Evolutionary conservation across 2,329 filamentous ascomycete genomes (phyloP).

Genomic region (Rhexocercosporidium sp.): DNA sequence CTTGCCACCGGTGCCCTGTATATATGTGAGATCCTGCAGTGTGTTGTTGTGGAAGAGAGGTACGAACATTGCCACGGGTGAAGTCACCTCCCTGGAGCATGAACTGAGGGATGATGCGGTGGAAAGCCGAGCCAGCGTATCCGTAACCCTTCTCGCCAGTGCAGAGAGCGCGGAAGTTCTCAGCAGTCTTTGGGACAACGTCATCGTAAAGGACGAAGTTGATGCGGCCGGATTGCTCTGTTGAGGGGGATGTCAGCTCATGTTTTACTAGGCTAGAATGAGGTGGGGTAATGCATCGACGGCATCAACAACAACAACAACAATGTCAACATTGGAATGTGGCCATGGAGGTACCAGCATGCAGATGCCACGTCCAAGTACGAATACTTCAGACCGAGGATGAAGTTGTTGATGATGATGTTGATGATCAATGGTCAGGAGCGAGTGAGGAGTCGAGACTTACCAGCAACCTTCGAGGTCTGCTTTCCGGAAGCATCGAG

Average conservation of each 20-base stretch:
- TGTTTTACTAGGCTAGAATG: conserved; percentile 14
- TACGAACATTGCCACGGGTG: conserved; percentile 84
- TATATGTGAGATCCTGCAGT: conserved; percentile 62
- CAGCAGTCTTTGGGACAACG: conserved; percentile 90
- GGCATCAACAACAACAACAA: conserved; percentile 28
- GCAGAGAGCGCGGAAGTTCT: conserved; percentile 94
- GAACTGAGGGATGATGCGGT: conserved; percentile 91
- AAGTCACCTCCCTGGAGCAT: conserved; percentile 98
- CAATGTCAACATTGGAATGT: conserved; percentile 10
- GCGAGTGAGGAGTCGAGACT: conserved; percentile 42
- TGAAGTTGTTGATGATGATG: conserved; percentile 22
- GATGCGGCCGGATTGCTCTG: conserved; percentile 76
- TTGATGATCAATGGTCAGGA: conserved; percentile 20
- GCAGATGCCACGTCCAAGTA: background rate
- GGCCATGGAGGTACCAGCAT: background rate
- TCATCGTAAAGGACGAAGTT: conserved; percentile 80
- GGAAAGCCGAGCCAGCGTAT: conserved; percentile 84
- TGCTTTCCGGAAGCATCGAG: conserved; percentile 63
- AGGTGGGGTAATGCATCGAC: conserved; percentile 28
- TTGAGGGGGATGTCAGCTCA: conserved; percentile 35
- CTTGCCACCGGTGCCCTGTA: conserved; percentile 81
- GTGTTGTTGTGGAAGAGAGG: conserved; percentile 25
- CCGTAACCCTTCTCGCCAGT: conserved; percentile 83
- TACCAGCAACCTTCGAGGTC: conserved; percentile 64
- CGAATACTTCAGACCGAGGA: background rate